phyloP scores from a whole-genome alignment of 345 rosid species.

The Murraya paniculata region DNA sequence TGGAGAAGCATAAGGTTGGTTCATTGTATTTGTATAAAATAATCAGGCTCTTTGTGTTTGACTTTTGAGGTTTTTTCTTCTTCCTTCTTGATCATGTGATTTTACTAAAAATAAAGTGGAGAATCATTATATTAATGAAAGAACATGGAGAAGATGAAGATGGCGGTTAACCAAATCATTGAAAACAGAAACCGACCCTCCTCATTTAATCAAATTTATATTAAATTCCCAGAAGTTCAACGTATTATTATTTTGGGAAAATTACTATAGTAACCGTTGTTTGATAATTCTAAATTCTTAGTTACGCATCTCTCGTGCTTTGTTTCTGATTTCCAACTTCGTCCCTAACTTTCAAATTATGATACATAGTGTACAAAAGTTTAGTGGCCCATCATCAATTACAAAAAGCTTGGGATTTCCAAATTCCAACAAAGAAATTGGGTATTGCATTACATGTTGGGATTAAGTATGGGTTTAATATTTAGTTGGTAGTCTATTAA shows the following conservation, averaged over 20 bases:
- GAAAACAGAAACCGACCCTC: background rate
- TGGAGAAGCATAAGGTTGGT: conserved; percentile 4
- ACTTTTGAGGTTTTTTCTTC: background rate
- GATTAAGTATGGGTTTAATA: too few relatives aligned
- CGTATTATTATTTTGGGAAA: too few relatives aligned
- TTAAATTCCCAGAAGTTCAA: background rate
- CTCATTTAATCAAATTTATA: background rate
- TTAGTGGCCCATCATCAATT: too few relatives aligned
- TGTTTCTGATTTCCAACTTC: too few relatives aligned
- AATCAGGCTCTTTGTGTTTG: background rate
- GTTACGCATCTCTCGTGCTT: too few relatives aligned
- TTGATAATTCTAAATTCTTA: background rate
- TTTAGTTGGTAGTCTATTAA: too few relatives aligned
- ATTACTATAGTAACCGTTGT: background rate
- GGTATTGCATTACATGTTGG: too few relatives aligned
- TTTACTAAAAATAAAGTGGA: background rate
- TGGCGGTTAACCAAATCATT: conserved; percentile 10
- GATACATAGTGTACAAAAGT: too few relatives aligned
- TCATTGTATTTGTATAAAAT: background rate
- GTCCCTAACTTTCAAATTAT: too few relatives aligned
- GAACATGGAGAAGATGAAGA: background rate
- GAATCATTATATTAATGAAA: background rate
- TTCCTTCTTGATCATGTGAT: background rate
- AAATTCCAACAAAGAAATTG: too few relatives aligned
- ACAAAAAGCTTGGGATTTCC: too few relatives aligned